These are phyloP conservation scores for Fulvia fulva DNA, from an alignment of 2,329 filamentous ascomycete genomes.

Conservation along the genomic window DNA sequence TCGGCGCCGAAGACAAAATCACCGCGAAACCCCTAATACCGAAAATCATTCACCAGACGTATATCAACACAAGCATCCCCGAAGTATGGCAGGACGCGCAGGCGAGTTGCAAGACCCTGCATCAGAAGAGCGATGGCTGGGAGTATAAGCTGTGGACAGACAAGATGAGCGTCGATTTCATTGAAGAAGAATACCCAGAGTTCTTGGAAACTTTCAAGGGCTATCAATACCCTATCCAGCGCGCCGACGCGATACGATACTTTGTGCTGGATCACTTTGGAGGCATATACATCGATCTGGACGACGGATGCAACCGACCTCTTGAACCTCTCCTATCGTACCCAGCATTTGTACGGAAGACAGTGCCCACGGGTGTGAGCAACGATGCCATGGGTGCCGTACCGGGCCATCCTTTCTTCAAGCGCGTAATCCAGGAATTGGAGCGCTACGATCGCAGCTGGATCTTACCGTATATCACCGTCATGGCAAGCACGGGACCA, in stretches of 20 bases:
- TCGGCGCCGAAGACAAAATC: slow-evolving; percentile 50
- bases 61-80: slow-evolving; percentile 66
- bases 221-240: slow-evolving; percentile 72
- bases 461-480: slow-evolving; percentile 68
- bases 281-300: slow-evolving; percentile 76
- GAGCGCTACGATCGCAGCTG: slow-evolving; percentile 65
- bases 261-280: slow-evolving; percentile 74
- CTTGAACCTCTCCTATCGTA: slow-evolving; percentile 64
- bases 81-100: slow-evolving; percentile 62
- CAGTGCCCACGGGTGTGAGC: slow-evolving; percentile 71
- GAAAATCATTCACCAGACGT: slow-evolving; percentile 75
- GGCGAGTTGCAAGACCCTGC: slow-evolving; percentile 62
- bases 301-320: slow-evolving; percentile 64
- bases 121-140: slow-evolving; percentile 51
- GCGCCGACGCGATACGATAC: slow-evolving; percentile 72
- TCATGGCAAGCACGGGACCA: slow-evolving; percentile 75
- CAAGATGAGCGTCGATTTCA: slow-evolving; percentile 64
- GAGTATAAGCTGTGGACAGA: slow-evolving; percentile 84
- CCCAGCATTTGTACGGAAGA: slow-evolving; percentile 67
- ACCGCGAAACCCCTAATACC: slow-evolving; percentile 59
- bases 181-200: slow-evolving; percentile 70
- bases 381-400: slow-evolving; percentile 77
- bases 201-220: slow-evolving; percentile 64
- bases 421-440: slow-evolving; percentile 64
- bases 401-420: slow-evolving; percentile 70